Base-by-base conservation (phyloP, 2,329 filamentous ascomycete species). In the Cladosporium sp. region DNA sequence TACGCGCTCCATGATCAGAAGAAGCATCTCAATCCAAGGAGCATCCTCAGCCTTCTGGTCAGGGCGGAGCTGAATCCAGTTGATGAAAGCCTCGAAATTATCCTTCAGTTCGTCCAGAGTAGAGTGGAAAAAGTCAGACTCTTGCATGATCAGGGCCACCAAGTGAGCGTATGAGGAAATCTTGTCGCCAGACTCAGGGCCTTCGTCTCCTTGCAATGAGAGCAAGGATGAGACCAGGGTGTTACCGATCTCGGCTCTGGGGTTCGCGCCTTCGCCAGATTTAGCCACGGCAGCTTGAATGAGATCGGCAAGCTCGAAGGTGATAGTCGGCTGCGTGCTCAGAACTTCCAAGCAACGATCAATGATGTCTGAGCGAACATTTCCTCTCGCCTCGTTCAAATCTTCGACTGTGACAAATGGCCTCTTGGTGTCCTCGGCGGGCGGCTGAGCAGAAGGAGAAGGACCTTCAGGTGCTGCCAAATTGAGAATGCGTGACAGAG, bases 161-260 rank as follows among this genome's bases (percentile, higher is more conserved):
- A 98, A 77, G 69, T 98, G 92, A 15, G 93, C 90, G 69, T 94
- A 95, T 1, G 93, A 88, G 16, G 90, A 86, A 57, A 98, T 82
- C 65, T 89, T 92, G 61, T 80, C 79, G 36, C 79, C 78, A 57
- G 79, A 73, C 53, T 82, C 76, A 35, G 61, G 55, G 38, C 55
- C 62, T 25, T 78, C 78, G 39, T 79, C 78, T 55, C 73, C 75
- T 59, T 82, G 77, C 43, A 84, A 67, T 8, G 82, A 84, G 41
- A 94, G 85, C 11, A 99, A 73, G 1, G 90, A 94, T 60, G 87
- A 85, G 4, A 91, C 84, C 39, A 98, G 73, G 0, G 90, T 94
- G 43, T 85, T 81, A 13, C 88, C 90, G 57, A 95, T 85, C 49
- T 93, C 87, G 54, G 82, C 80, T 35, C 85, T 78, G 74, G 68